A percentile compares a stretch with the other conserved stretches of the same genome.
phyloP scores from a whole-genome alignment of 2,329 filamentous ascomycete species.

The Fusarium stilboides region DNA sequence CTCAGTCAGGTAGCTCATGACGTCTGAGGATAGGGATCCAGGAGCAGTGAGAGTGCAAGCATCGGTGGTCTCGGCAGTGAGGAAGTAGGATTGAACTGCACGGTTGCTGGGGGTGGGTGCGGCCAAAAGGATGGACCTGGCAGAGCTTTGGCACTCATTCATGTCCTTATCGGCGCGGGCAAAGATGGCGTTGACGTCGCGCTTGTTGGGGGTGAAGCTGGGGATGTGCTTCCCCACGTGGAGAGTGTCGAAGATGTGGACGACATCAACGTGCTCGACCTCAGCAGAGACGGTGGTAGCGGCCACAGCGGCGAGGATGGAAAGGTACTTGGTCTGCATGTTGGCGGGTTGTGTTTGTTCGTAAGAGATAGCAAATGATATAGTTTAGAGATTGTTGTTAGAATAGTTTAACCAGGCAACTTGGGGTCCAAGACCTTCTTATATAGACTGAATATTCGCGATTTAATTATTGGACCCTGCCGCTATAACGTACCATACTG shows the following conservation, averaged over 20 bases:
- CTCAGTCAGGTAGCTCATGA: constrained; percentile 33
- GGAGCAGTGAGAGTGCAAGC: constrained; percentile 27
- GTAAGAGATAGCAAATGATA: not conserved
- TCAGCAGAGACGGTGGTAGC: constrained; percentile 10
- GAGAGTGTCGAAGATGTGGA: constrained; percentile 36
- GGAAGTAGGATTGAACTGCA: constrained; percentile 1
- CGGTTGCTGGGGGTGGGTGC: constrained; percentile 9
- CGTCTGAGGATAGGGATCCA: constrained; percentile 20
- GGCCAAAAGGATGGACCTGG: constrained; percentile 9
- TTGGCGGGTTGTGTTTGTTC: constrained; percentile 1
- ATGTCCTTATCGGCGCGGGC: constrained; percentile 8
- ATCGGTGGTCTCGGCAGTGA: constrained; percentile 3
- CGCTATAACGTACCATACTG: not conserved
- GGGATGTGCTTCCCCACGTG: constrained; percentile 25
- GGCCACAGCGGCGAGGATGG: constrained; percentile 29
- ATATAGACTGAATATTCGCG: not conserved
- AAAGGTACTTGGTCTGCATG: constrained; percentile 25
- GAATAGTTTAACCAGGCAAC: not conserved
- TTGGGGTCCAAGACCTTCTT: constrained; percentile 8
- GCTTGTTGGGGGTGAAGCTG: constrained; percentile 33
- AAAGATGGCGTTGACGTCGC: constrained; percentile 22
- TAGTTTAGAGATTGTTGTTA: not conserved
- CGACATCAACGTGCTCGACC: constrained; percentile 25
- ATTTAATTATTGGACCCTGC: not conserved
- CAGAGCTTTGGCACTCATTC: constrained; percentile 24